Evolutionary conservation across 345 rosid species (phyloP), one percentile per base, ranked within the genome.

Genomic region (Hypericum androsaemum): DNA sequence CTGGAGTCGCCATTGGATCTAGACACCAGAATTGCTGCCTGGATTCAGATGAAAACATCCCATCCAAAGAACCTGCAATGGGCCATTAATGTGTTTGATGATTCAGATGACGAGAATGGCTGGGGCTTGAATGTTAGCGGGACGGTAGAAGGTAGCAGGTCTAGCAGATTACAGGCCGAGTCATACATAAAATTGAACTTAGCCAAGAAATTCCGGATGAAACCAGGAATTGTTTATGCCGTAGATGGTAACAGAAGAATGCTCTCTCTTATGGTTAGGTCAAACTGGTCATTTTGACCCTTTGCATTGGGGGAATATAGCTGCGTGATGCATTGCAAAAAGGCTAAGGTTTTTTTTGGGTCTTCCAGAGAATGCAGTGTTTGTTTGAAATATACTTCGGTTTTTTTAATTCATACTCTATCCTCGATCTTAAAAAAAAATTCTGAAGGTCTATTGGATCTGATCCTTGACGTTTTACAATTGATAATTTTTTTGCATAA

Each of bases 91-190:
- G 44, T 78, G 42, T 76, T 80, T 47, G 83, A 90, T 54, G 75
- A 67, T 22, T 70, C 77, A 37, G 81, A 82, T 47, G 81, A 81
- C 53, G 96, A 76, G 58, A 45, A 67, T 12, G 87, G 92, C n/a
- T 90, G 92, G 96, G 96, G 95, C 32, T 43, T 78, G 60, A 74
- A 75, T 64, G 54, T 76, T 22, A 71, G 88, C 47, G 95, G 96
- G 39, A 52, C 65, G 37, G 15, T 61, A 0, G 84, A 74, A 58
- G 71, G 77, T 41, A 60, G 44, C 60, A 67, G 67, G 8, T 53
- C 66, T 68, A 64, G 73, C 43, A 82, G 57, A 37, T 67, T 79
- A 59, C 96, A 80, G 37, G 73, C 77, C 41, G 98, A 90, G 63
- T 71, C 92, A 1, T 75, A 80, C 67, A 46, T 78, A 43, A 79